Conservation (phyloP, 805 yeast species). For the Huiozyma sinensis region DNA sequence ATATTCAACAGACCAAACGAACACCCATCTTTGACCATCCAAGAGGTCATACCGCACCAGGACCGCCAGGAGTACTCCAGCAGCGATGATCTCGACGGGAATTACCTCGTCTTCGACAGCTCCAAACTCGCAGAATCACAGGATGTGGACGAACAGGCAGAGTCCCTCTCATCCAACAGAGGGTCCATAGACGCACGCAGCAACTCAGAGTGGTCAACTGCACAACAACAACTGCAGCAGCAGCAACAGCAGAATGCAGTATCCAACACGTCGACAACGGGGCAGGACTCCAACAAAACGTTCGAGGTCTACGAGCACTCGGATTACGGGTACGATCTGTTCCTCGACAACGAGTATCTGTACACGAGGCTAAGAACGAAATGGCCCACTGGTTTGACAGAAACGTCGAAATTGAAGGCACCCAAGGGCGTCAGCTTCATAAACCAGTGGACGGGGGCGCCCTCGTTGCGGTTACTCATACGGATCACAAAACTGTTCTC, state of each 20-base stretch:
- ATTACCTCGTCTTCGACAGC: slow-evolving; percentile 1
- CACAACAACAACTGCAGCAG: too few relatives aligned
- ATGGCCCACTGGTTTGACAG: slow-evolving; percentile 23
- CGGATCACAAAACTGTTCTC: slow-evolving; percentile 13
- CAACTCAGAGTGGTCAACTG: not conserved
- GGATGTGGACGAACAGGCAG: not conserved
- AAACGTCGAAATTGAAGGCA: slow-evolving; percentile 15
- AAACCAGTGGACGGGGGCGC: slow-evolving; percentile 19
- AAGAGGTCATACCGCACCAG: too few relatives aligned
- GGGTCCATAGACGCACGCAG: not conserved
- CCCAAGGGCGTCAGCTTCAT: slow-evolving; percentile 8
- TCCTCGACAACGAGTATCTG: slow-evolving; percentile 11
- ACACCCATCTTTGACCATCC: not conserved
- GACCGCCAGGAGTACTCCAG: not conserved
- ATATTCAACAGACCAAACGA: not conserved
- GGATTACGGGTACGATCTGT: slow-evolving; percentile 11
- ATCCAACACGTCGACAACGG: not conserved
- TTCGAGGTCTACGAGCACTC: slow-evolving; percentile 19
- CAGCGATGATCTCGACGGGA: not conserved
- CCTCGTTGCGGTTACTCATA: slow-evolving; percentile 12
- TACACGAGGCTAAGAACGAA: slow-evolving; percentile 14
- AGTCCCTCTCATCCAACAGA: not conserved
- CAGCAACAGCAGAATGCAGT: not conserved
- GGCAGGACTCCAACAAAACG: slow-evolving; percentile 8
- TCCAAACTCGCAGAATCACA: not conserved